Evolutionary conservation across 2,329 filamentous ascomycete species (phyloP), one percentile per base, ranked within the genome.

Genomic region (Colletotrichum somersetense): DNA sequence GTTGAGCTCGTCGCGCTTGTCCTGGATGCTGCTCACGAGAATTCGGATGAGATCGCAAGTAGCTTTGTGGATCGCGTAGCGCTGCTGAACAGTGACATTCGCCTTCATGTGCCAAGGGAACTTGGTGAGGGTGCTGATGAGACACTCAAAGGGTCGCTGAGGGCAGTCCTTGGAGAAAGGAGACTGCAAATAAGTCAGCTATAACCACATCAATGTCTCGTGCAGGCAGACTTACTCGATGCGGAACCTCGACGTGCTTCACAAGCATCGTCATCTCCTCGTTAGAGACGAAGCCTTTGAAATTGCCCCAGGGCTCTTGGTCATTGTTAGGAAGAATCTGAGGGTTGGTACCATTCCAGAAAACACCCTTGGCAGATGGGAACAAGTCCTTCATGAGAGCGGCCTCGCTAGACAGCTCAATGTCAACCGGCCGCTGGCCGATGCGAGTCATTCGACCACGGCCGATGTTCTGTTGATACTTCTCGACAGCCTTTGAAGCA

Each of bases 261-360:
- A 87, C 82, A 12, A 92, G 83, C 87, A 91, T 89, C 0, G 86
- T 84, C 83, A 92, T 85, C 79, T 92, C 90, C 78, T 92, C 91
- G 35, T 85, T 83, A 0, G 86, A 87, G 42, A 92, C 80, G 75
- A 92, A 91, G 16, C 88, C 86, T 73, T 87, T 87, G 80, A 91
- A 91, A 53, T 84, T 85, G 20, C 83, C 81, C 85, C 86, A 86
- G 7, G 85, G 81, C 75, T 85, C 79, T 56, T 75, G n/a, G 2
- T 75, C 73, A 74, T 83, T 78, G 73, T 76, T 40, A 20, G 79
- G 76, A 14, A 78, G 75, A 64, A 87, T 79, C 1, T 75, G 64
- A 0, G 89, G 89, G 3, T 77, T 78, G 0, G 79, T 77, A 1
- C 86, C 86, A 20, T 84, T 78, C 90, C 90, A 92, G 35, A 81